Base-by-base conservation (phyloP, 257 asterid species). In the Rehmannia glutinosa region DNA sequence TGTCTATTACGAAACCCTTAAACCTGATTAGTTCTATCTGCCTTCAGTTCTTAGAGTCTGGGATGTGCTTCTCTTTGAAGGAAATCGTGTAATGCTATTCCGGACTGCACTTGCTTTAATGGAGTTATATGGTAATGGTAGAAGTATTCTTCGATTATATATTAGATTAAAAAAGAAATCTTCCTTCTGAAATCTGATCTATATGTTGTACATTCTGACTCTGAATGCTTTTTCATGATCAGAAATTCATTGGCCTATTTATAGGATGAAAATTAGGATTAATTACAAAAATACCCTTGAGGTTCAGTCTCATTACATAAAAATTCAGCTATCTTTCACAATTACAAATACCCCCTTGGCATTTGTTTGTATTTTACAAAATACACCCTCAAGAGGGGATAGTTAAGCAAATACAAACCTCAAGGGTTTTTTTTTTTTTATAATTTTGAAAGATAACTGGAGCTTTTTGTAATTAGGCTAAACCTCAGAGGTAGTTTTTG, bases 61-160 rank as follows among this genome's bases (percentile, higher is more conserved):
- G 98, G 98, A 92, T 36, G 97, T 92, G 75, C 95, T 92, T 73
- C 95, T 92, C 68, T 90, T 84, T 71, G 91, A 94, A 83, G 99
- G 97, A 76, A 88, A 85, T 64, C 97, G 97, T 21, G 97, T 94
- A 45, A 92, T 92, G 98, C 87, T 92, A 70, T 92, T 92, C 80
- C 82, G 95, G 55, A 87, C 97, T 17, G 89, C 98, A 42, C 95
- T 90, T 50, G 84, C 96, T 56, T 69, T 92, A 73, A 79, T 92
- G 90, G 97, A 64, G 74, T 62, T 93, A 64, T 93, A 93, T 73
- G 99, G 99, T 94, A 91, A 76, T 71, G 73, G 57, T 64, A 46
- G 38, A 27, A 58, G 25, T 66, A 73, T 55, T 36, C 38, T 65
- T 56, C 39, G 17, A 15, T 24, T 16, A 46, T 24, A 58, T 62